phyloP scores from a whole-genome alignment of 805 yeast species.

The Pichia californica region DNA sequence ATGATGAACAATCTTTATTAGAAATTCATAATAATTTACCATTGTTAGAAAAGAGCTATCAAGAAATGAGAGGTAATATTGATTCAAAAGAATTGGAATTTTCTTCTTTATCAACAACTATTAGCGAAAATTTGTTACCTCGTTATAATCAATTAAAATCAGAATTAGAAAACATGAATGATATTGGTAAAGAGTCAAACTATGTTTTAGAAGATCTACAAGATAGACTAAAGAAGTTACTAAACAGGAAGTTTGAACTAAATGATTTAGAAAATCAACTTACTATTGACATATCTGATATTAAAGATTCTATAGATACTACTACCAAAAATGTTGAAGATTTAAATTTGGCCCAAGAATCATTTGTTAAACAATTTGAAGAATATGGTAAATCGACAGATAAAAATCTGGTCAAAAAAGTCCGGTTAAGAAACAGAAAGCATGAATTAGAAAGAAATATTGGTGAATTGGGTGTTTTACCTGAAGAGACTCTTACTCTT shows the following conservation, averaged over 20 bases:
- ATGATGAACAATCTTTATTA: slow-evolving; percentile 41
- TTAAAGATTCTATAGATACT: slow-evolving; percentile 28
- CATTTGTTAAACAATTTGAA: slow-evolving; percentile 50
- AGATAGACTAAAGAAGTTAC: slow-evolving; percentile 21
- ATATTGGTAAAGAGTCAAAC: not conserved
- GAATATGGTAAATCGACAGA: slow-evolving; percentile 59
- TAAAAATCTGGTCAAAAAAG: slow-evolving; percentile 53
- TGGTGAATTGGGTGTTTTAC: slow-evolving; percentile 79
- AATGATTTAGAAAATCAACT: slow-evolving; percentile 30
- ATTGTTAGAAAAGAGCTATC: slow-evolving; percentile 34
- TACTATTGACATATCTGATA: slow-evolving; percentile 29
- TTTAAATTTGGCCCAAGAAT: slow-evolving; percentile 52
- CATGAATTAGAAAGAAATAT: slow-evolving; percentile 69
- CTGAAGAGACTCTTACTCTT: slow-evolving; percentile 69
- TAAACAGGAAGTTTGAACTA: slow-evolving; percentile 17
- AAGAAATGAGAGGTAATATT: slow-evolving; percentile 33
- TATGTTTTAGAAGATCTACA: slow-evolving; percentile 5
- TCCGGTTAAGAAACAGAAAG: slow-evolving; percentile 51
- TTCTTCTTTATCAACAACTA: slow-evolving; percentile 45
- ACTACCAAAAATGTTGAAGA: slow-evolving; percentile 37
- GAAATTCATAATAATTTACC: slow-evolving; percentile 32
- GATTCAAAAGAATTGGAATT: slow-evolving; percentile 41
- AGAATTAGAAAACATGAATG: slow-evolving; percentile 23
- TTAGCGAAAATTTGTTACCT: slow-evolving; percentile 33
- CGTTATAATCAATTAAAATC: slow-evolving; percentile 3